These are phyloP conservation scores for Pestalotiopsis fici DNA, from an alignment of 2,329 filamentous ascomycete genomes.

Conservation along the genomic window DNA sequence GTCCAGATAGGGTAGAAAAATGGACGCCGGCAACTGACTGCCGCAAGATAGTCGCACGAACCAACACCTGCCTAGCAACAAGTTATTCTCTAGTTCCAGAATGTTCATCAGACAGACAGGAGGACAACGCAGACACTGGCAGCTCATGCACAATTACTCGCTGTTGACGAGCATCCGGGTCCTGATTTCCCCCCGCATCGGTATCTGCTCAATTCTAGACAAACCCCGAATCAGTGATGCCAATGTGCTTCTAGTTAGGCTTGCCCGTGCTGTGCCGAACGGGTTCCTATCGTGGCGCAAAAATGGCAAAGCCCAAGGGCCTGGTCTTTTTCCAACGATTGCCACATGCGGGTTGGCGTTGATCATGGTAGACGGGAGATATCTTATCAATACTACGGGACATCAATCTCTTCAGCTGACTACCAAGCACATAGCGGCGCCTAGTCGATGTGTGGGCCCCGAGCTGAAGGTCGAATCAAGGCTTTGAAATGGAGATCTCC, in stretches of 20 bases:
- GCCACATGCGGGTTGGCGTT: background rate
- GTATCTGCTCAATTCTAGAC: background rate
- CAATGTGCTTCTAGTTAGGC: background rate
- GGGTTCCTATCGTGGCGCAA: background rate
- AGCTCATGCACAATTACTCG: background rate
- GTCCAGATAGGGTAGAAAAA: background rate
- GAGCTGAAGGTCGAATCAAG: slow-evolving; percentile 4
- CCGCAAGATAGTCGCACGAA: background rate
- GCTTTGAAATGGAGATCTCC: slow-evolving; percentile 5
- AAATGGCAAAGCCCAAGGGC: background rate
- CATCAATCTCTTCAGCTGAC: background rate
- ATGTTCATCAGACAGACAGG: background rate
- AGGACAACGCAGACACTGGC: background rate
- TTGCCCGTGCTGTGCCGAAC: background rate
- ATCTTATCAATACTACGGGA: background rate
- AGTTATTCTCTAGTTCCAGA: background rate
- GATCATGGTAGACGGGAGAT: background rate
- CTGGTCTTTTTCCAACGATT: background rate
- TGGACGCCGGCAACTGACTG: background rate
- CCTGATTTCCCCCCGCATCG: background rate
- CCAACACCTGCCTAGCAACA: background rate
- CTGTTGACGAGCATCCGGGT: background rate
- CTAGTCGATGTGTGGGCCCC: background rate
- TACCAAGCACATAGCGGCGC: background rate
- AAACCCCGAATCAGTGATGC: background rate